These are phyloP conservation scores for Ambrosia trifida DNA, from an alignment of 129 eudicot species.

Conservation along the genomic window DNA sequence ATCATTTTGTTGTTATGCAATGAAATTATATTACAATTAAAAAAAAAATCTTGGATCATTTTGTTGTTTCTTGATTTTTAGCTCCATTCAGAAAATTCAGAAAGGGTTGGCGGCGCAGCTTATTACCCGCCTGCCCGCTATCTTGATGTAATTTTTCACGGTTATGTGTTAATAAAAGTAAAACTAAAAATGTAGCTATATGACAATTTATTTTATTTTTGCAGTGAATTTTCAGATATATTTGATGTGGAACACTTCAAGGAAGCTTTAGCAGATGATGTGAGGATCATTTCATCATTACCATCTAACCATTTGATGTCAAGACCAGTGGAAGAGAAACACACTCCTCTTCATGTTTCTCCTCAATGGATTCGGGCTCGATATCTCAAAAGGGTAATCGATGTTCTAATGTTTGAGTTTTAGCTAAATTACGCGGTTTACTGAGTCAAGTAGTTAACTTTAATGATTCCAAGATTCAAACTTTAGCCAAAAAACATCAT, in stretches of 20 bases:
- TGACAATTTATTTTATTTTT: conserved; percentile 5
- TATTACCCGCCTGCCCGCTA: no score
- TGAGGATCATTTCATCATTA: conserved; percentile 77
- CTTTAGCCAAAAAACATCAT: conserved; percentile 29
- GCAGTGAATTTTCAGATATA: conserved; percentile 96
- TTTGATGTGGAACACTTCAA: conserved; percentile 96
- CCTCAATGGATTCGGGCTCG: conserved; percentile 91
- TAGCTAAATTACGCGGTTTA: conserved; percentile 7
- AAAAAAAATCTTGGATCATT: conserved; percentile 16
- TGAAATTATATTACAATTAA: no score
- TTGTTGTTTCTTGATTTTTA: neutral
- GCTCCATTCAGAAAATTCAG: no score
- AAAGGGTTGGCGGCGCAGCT: no score
- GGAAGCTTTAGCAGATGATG: conserved; percentile 73
- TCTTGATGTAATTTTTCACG: no score
- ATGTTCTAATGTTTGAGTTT: neutral
- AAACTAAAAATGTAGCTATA: conserved; percentile 13
- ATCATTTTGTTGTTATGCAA: conserved; percentile 10
- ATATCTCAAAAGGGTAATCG: conserved; percentile 59
- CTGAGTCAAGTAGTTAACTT: conserved; percentile 32
- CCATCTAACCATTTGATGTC: conserved; percentile 96
- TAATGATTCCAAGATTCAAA: conserved; percentile 19
- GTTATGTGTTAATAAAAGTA: no score
- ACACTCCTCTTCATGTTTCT: conserved; percentile 76
- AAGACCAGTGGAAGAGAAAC: conserved; percentile 85